Conservation (phyloP, 345 rosid species). For the Raphanus sativus region DNA sequence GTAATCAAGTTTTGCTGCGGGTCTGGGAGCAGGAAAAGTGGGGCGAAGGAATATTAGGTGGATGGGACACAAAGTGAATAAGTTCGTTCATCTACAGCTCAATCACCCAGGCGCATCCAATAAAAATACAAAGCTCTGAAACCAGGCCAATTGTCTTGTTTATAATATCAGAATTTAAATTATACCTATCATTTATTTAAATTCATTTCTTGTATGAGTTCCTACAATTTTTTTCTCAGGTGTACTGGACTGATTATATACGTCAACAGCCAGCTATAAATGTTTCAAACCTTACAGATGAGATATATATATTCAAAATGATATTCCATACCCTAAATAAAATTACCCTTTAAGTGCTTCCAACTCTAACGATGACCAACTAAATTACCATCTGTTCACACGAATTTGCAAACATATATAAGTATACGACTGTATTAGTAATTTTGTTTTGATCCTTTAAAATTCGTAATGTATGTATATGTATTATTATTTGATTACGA, state of each 20-base stretch:
- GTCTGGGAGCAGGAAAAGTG: slow-evolving; percentile 39
- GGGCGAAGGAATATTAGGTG: slow-evolving; percentile 27
- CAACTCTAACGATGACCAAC: not conserved
- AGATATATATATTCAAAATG: not conserved
- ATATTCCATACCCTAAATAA: not conserved
- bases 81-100: slow-evolving; percentile 33
- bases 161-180: no score
- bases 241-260: not conserved
- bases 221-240: not conserved
- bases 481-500: not conserved
- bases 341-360: not conserved
- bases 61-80: slow-evolving; percentile 41
- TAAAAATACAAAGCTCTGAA: slow-evolving; percentile 12
- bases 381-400: not conserved
- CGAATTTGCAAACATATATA: not conserved
- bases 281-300: not conserved
- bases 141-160: not conserved
- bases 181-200: not conserved
- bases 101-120: slow-evolving; percentile 24
- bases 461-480: not conserved
- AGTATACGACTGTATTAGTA: not conserved
- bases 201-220: not conserved
- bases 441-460: not conserved
- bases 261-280: not conserved
- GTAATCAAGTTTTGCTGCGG: slow-evolving; percentile 25